Conservation (phyloP, 1,139 yeast species). For the Sporopachydermia cereana region DNA sequence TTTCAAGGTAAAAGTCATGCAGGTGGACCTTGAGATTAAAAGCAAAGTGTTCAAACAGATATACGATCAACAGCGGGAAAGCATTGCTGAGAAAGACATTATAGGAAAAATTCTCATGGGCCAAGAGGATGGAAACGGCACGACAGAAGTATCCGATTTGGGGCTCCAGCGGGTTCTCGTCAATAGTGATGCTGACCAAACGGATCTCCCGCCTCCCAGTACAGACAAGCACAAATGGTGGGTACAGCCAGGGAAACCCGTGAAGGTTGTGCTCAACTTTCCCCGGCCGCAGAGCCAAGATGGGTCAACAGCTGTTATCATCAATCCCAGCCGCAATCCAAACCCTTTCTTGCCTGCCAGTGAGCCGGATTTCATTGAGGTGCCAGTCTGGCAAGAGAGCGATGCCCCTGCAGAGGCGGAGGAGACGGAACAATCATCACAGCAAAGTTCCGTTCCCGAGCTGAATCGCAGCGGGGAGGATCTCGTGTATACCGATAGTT, state of each 20-base stretch:
- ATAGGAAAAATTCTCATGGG: constrained; percentile 23
- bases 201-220: constrained; percentile 74
- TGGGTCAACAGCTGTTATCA: constrained; percentile 28
- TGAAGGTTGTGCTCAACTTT: constrained; percentile 44
- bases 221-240: constrained; percentile 83
- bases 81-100: constrained; percentile 32
- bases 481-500: too few relatives aligned
- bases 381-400: too few relatives aligned
- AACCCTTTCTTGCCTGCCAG: constrained; percentile 55
- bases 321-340: constrained; percentile 56
- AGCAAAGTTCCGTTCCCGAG: too few relatives aligned
- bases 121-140: not conserved
- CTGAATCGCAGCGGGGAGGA: too few relatives aligned
- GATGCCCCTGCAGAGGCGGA: not conserved
- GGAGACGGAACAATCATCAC: not conserved
- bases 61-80: constrained; percentile 35
- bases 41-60: constrained; percentile 46
- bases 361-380: constrained; percentile 29
- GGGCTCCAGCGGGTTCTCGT: not conserved
- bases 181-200: constrained; percentile 7
- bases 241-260: constrained; percentile 69
- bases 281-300: constrained; percentile 12
- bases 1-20: constrained; percentile 54
- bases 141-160: not conserved
- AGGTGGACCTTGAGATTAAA: constrained; percentile 56